These are phyloP conservation scores for Penicillium steckii DNA, from an alignment of 495 filamentous ascomycete genomes.

Conservation along the genomic window DNA sequence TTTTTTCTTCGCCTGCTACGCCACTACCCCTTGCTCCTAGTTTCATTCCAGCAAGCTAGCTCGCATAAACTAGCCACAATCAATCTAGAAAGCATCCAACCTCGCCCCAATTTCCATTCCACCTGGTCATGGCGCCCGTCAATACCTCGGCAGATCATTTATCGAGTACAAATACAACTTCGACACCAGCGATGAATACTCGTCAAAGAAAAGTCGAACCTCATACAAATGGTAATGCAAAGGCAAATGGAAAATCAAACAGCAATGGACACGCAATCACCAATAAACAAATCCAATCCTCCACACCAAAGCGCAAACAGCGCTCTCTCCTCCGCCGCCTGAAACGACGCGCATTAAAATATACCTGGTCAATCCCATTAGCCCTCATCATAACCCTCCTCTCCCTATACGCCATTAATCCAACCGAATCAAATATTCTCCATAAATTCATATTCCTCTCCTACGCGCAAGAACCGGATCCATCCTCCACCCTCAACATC, in stretches of 20 bases:
- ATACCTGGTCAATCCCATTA: conserved; percentile 74
- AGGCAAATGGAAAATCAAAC: background rate
- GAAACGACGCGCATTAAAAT: conserved; percentile 54
- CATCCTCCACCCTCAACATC: conserved; percentile 3
- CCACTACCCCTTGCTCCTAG: background rate
- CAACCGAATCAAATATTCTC: conserved; percentile 70
- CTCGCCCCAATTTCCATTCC: background rate
- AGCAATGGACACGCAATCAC: conserved; percentile 15
- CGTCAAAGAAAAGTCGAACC: background rate
- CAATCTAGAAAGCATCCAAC: background rate
- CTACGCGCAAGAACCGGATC: conserved; percentile 58
- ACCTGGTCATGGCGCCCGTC: background rate
- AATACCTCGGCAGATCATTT: background rate
- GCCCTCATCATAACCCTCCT: conserved; percentile 54
- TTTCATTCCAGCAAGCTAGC: background rate
- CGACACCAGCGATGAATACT: background rate
- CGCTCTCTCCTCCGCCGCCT: conserved; percentile 53
- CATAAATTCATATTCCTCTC: conserved; percentile 83
- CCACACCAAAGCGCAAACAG: background rate
- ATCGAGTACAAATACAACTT: background rate
- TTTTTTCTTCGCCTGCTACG: no score
- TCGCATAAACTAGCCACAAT: background rate
- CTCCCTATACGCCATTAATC: conserved; percentile 66
- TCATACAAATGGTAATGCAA: background rate
- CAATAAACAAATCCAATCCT: conserved; percentile 8